These are phyloP conservation scores for Oryza nivara DNA, from an alignment of 176 grass and related monocot species.

Conservation along the genomic window DNA sequence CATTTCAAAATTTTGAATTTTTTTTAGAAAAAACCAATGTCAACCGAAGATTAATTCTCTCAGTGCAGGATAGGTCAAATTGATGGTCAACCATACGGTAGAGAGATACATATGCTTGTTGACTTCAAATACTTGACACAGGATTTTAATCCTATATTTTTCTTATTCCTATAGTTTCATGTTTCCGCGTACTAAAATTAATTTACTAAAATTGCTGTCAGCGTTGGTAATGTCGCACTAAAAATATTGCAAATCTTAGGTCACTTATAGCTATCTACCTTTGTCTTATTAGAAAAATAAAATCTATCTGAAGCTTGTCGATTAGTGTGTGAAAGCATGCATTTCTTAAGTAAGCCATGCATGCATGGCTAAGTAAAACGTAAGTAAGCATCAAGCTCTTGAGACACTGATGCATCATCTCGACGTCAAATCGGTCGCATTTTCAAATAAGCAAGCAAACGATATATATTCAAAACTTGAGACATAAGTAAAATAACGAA, in stretches of 20 bases:
- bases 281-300: too few relatives aligned
- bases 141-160: not conserved
- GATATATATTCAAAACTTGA: constrained; percentile 47
- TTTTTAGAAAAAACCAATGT: not conserved
- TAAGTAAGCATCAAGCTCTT: not conserved
- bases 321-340: too few relatives aligned
- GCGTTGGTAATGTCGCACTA: not conserved
- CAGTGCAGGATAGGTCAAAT: not conserved
- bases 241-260: not conserved
- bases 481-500: constrained; percentile 55
- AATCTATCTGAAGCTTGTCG: not conserved
- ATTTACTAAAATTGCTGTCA: too few relatives aligned
- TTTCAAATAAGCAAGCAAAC: constrained; percentile 15
- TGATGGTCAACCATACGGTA: not conserved
- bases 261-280: not conserved
- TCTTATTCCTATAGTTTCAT: not conserved
- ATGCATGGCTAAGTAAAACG: constrained; percentile 6
- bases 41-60: too few relatives aligned
- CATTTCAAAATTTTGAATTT: not conserved
- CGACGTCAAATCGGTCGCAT: not conserved
- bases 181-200: not conserved
- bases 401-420: constrained; percentile 10
- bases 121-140: too few relatives aligned
- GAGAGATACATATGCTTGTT: too few relatives aligned
- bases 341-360: not conserved